Evolutionary conservation across 2,329 filamentous ascomycete genomes (phyloP), one percentile per base, ranked within the genome.

Genomic region (Talaromyces sp.): DNA sequence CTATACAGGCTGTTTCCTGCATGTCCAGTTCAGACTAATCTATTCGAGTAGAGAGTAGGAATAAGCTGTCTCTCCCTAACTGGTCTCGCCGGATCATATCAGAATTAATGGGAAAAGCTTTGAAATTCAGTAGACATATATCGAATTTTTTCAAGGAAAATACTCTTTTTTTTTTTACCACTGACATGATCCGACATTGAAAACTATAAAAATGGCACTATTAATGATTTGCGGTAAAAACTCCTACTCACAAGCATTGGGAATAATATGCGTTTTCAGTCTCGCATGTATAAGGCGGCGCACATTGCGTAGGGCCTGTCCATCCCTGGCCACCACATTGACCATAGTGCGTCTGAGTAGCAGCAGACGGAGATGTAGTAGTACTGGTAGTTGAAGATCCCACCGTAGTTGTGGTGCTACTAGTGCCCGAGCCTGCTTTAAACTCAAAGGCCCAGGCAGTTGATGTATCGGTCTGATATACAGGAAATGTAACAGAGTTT

Each of bases 401-500:
- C 35, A 8, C 5, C 35, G 8, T 37, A 41, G 39, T 41, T 41
- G 39, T 45, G 35, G 31, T 35, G 11, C 14, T 57, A 14, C 31
- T 14, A 9, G 8, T 13, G 35, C 27, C 27, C 5, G 52, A 37
- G 52, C 16, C 37, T 6, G 27, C 39, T 19, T 31, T 66, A 43
- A 79, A 78, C 58, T 79, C 75, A 68, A 79, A 78, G 1, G 75
- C 77, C 66, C 73, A 78, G 0, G 75, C 77, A 6, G 76, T 79
- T 1, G 69, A 66, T 5, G 54, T 69, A 41, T 79, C 75, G 0
- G 66, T 73, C 65, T 77, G 76, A 43, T 72, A 74, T 3, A 79
- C 69, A 9, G 75, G 72, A 45, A 79, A 78, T 2, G 73, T 74
- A 0, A 79, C 70, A 7, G 66, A 68, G 58, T 77, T 69, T 8